A percentile compares a stretch with the other conserved stretches of the same genome.
Conservation (phyloP, 2,329 filamentous ascomycete species). For the Xylariaceae sp. region DNA sequence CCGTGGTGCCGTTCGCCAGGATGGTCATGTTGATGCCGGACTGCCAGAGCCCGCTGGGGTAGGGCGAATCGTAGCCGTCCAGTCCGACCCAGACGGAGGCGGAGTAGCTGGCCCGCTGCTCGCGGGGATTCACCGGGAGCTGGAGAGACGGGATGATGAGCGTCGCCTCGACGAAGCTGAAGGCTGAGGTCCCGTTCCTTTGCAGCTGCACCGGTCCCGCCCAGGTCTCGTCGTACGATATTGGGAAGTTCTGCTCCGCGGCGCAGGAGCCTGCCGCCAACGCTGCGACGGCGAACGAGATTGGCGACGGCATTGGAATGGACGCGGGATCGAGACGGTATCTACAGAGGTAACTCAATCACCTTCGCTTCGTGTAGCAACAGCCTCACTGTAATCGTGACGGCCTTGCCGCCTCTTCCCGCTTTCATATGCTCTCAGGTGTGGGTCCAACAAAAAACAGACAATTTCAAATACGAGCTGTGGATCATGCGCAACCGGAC, state of each 20-base stretch:
- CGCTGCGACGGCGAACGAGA: background rate
- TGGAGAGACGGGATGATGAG: background rate
- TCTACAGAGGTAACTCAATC: background rate
- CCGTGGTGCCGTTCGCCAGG: background rate
- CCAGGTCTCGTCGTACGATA: background rate
- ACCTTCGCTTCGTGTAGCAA: background rate
- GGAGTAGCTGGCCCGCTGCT: background rate
- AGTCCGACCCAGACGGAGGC: background rate
- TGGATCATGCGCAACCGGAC: background rate
- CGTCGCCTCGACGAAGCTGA: background rate
- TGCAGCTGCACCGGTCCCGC: background rate
- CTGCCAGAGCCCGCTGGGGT: background rate
- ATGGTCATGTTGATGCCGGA: background rate
- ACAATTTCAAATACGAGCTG: background rate
- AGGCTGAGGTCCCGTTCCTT: background rate
- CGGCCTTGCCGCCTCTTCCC: background rate
- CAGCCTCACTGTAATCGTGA: background rate
- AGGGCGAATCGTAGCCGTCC: background rate
- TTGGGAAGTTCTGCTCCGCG: background rate
- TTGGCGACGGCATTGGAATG: background rate
- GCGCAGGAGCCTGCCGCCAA: background rate
- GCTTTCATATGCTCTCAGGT: background rate
- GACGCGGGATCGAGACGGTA: too few species aligned
- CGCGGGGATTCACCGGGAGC: background rate
- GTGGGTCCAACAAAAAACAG: too few species aligned